Percentiles rank a stretch among this genome's conserved stretches.
Conservation (phyloP, 2,329 filamentous ascomycete species). For the Didymella pomorum region DNA sequence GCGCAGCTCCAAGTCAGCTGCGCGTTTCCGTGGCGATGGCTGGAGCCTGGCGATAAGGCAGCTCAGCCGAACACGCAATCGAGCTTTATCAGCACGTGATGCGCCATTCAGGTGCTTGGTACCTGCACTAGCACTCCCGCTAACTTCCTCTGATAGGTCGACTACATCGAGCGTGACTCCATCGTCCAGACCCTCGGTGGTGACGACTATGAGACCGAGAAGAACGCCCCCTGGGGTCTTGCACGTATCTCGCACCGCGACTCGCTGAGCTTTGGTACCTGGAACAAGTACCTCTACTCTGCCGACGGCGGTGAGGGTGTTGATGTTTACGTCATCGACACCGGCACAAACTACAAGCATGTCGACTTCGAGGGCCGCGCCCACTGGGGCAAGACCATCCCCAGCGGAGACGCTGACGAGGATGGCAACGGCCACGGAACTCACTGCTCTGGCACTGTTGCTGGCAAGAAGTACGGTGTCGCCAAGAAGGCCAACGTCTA, state of each 20-base stretch:
- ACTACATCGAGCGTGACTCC: conserved; percentile 94
- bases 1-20: conserved; percentile 9
- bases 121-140: conserved; percentile 26
- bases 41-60: conserved; percentile 28
- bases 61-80: conserved; percentile 44
- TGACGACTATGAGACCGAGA: conserved; percentile 71
- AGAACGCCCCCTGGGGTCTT: conserved; percentile 97
- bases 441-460: conserved; percentile 98
- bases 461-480: conserved; percentile 98
- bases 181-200: conserved; percentile 81
- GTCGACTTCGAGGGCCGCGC: conserved; percentile 98
- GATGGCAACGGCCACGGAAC: conserved; percentile 99
- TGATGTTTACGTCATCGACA: conserved; percentile 98
- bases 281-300: conserved; percentile 98
- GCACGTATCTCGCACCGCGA: conserved; percentile 97
- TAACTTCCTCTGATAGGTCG: conserved; percentile 70
- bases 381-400: conserved; percentile 96
- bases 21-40: conserved; percentile 22
- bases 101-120: conserved; percentile 28
- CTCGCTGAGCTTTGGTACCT: conserved; percentile 84
- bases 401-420: conserved; percentile 79
- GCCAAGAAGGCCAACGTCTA: conserved; percentile 98
- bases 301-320: conserved; percentile 93
- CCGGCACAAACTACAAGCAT: conserved; percentile 91
- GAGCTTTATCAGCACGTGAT: conserved; percentile 36